phyloP scores from a whole-genome alignment of 2,329 filamentous ascomycete species.

The Fusarium secorum region DNA sequence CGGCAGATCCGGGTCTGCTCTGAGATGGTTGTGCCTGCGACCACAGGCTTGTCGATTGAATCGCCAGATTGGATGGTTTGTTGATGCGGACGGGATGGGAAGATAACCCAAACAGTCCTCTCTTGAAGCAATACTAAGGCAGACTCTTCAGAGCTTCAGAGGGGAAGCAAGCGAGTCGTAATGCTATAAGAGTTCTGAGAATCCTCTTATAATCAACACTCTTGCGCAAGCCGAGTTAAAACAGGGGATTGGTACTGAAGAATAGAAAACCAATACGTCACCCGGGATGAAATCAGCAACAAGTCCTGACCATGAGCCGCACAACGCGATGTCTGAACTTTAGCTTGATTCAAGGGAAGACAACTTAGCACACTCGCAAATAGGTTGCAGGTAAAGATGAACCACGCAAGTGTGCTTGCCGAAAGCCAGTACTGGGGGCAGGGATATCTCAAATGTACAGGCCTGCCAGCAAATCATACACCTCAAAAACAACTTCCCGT shows the following conservation, averaged over 20 bases:
- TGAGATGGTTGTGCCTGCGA: conserved; percentile 45
- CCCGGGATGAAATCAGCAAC: conserved; percentile 29
- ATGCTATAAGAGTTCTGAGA: not conserved
- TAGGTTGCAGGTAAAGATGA: conserved; percentile 31
- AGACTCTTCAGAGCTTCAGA: conserved; percentile 4
- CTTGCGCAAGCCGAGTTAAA: conserved; percentile 8
- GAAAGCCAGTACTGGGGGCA: conserved; percentile 28
- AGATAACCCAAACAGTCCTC: conserved; percentile 48
- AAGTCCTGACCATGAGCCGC: conserved; percentile 16
- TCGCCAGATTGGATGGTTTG: conserved; percentile 46
- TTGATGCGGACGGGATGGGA: conserved; percentile 45
- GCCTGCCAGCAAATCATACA: conserved; percentile 39
- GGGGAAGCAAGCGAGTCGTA: conserved; percentile 1
- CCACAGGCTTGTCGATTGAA: conserved; percentile 46
- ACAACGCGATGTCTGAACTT: conserved; percentile 23
- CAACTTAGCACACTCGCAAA: conserved; percentile 27
- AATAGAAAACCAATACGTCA: conserved; percentile 23
- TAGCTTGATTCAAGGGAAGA: conserved; percentile 1
- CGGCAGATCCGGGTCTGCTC: conserved; percentile 45
- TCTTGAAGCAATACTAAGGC: conserved; percentile 17
- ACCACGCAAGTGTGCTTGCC: conserved; percentile 28
- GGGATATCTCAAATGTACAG: conserved; percentile 34
- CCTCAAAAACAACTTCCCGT: conserved; percentile 21
- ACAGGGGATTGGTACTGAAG: conserved; percentile 12
- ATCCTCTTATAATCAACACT: conserved; percentile 1